Percentiles rank a stretch among this genome's conserved stretches.
phyloP scores from a whole-genome alignment of 106 monocot species.

The Posidonia australis region DNA sequence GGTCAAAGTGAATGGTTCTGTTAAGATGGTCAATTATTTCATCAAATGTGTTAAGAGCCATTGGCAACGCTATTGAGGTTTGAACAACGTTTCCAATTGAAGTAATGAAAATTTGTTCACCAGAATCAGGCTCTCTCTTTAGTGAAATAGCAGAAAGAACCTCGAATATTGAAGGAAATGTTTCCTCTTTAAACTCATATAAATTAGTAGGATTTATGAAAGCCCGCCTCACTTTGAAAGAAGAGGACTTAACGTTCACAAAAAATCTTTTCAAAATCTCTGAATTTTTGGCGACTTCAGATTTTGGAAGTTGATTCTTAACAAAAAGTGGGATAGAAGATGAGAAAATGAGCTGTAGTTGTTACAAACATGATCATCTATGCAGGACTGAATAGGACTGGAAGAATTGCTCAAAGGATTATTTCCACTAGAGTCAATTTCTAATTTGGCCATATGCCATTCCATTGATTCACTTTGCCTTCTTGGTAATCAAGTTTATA shows the following conservation, averaged over 20 bases:
- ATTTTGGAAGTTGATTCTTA: constrained; percentile 26
- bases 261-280: constrained; percentile 35
- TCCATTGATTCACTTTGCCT: constrained; percentile 79
- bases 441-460: constrained; percentile 72
- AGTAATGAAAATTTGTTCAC: constrained; percentile 26
- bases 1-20: too few species aligned
- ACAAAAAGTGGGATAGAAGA: constrained; percentile 21
- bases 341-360: constrained; percentile 45
- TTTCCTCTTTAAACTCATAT: too few species aligned
- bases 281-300: constrained; percentile 26
- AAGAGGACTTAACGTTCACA: constrained; percentile 32
- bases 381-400: constrained; percentile 49
- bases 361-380: constrained; percentile 58
- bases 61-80: constrained; percentile 71
- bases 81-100: constrained; percentile 45
- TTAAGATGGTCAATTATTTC: too few species aligned
- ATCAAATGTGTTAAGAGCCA: too few species aligned
- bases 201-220: constrained; percentile 20
- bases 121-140: constrained; percentile 19
- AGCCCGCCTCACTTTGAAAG: constrained; percentile 45
- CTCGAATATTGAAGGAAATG: too few species aligned
- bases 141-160: too few species aligned
- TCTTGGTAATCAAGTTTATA: constrained; percentile 80
- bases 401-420: too few species aligned
- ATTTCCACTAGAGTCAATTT: constrained; percentile 38